phyloP scores from a whole-genome alignment of 805 yeast genomes.

The Metschnikowia proteae region DNA sequence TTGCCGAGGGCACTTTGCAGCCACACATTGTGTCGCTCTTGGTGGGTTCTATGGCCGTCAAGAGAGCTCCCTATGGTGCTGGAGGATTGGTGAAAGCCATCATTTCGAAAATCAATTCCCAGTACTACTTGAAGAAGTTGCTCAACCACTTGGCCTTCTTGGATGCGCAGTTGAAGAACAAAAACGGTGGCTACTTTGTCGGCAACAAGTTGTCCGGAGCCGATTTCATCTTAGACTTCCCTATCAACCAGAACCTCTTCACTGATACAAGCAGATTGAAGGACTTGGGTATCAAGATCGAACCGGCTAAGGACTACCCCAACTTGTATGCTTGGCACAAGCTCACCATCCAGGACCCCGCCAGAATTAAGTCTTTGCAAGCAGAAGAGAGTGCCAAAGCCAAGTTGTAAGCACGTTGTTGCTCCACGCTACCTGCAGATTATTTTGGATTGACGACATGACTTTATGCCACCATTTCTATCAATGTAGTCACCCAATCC shows the following conservation, averaged over 20 bases:
- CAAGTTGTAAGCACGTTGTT: conserved; percentile 3
- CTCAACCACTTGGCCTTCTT: conserved; percentile 25
- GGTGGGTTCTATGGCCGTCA: conserved; percentile 24
- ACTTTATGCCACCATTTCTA: background rate
- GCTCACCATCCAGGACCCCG: conserved; percentile 12
- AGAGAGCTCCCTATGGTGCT: conserved; percentile 27
- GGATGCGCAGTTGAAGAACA: conserved; percentile 26
- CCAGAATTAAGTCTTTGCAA: conserved; percentile 7
- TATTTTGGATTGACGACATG: no score
- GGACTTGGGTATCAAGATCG: conserved; percentile 9
- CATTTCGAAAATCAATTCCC: conserved; percentile 21
- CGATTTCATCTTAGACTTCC: conserved; percentile 37
- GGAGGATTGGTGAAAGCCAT: conserved; percentile 22
- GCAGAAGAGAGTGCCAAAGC: conserved; percentile 7
- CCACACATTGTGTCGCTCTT: conserved; percentile 21
- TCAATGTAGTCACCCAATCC: no score
- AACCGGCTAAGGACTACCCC: conserved; percentile 11
- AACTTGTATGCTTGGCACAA: conserved; percentile 19
- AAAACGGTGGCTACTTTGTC: conserved; percentile 36
- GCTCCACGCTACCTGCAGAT: no score
- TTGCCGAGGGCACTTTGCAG: conserved; percentile 25
- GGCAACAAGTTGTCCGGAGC: conserved; percentile 38
- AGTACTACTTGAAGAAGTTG: conserved; percentile 27
- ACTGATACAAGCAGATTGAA: conserved; percentile 5
- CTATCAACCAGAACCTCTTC: conserved; percentile 23